Conservation (phyloP, 2,329 filamentous ascomycete species). For the Trematosphaeria pertusa region DNA sequence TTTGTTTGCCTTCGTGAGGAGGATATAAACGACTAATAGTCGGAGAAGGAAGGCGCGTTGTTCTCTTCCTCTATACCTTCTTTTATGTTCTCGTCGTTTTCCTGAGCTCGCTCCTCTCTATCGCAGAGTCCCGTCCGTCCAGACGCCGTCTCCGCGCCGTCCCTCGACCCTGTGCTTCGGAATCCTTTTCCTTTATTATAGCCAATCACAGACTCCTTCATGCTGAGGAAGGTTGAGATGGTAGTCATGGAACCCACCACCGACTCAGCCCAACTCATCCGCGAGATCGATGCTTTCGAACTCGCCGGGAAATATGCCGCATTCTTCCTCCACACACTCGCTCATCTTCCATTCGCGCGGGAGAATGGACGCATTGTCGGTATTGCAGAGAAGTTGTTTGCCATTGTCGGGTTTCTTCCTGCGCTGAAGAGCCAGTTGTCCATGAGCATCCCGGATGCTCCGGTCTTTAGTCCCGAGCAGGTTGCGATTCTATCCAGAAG, state of each 20-base stretch:
- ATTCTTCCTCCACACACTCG: slow-evolving; percentile 15
- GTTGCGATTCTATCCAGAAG: slow-evolving; percentile 1
- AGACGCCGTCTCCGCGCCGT: no score
- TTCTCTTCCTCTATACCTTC: no score
- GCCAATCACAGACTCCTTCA: no score
- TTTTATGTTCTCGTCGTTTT: no score
- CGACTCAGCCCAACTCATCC: not conserved
- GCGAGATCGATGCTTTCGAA: slow-evolving; percentile 4
- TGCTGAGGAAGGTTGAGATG: slow-evolving; percentile 11
- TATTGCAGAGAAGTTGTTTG: slow-evolving; percentile 7
- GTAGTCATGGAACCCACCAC: slow-evolving; percentile 7
- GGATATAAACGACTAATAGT: not conserved
- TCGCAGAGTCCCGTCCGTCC: no score
- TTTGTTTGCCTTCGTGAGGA: slow-evolving; percentile 1
- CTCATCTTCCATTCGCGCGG: slow-evolving; percentile 3
- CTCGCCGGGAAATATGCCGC: slow-evolving; percentile 7
- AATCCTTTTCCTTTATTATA: no score
- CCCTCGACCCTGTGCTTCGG: no score
- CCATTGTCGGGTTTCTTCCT: slow-evolving; percentile 6
- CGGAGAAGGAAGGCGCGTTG: no score
- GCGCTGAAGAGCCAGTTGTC: slow-evolving; percentile 2
- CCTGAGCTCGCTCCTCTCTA: no score
- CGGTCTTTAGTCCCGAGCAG: slow-evolving; percentile 1
- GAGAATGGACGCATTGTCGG: not conserved
- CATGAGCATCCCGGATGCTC: not conserved